phyloP scores from a whole-genome alignment of 1,284 basidiomycete species.

The Singerocomus rubriflavus region DNA sequence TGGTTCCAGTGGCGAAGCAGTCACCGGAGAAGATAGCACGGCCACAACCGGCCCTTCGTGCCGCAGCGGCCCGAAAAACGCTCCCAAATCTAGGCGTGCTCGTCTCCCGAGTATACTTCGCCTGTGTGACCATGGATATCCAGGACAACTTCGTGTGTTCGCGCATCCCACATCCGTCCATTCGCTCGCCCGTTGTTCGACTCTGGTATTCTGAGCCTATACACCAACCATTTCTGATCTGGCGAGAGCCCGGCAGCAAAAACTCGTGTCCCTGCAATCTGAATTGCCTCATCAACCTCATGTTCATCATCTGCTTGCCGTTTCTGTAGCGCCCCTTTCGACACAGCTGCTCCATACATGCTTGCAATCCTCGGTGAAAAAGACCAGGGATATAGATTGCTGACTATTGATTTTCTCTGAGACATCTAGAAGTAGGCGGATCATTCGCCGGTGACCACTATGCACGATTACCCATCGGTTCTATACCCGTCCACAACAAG shows the following conservation, averaged over 20 bases:
- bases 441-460: neutral
- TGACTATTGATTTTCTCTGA: neutral
- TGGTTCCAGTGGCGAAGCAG: too few species aligned
- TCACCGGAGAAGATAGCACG: neutral
- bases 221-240: slow-evolving; percentile 11
- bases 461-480: neutral
- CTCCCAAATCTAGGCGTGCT: slow-evolving; percentile 1
- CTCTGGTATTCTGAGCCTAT: neutral
- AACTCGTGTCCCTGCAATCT: neutral
- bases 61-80: neutral
- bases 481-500: neutral
- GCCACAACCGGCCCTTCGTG: neutral
- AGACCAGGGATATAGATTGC: neutral
- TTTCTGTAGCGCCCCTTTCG: neutral
- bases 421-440: neutral
- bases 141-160: neutral
- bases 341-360: neutral
- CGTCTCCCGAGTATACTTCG: neutral
- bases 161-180: too few species aligned
- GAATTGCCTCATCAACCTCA: neutral
- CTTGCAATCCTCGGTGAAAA: slow-evolving; percentile 2
- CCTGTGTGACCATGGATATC: slow-evolving; percentile 22
- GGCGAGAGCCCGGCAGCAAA: neutral
- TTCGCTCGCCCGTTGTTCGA: too few species aligned
- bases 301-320: slow-evolving; percentile 5